Evolutionary conservation across 2,329 filamentous ascomycete species (phyloP).

Genomic region (Trichoderma citrinoviride): DNA sequence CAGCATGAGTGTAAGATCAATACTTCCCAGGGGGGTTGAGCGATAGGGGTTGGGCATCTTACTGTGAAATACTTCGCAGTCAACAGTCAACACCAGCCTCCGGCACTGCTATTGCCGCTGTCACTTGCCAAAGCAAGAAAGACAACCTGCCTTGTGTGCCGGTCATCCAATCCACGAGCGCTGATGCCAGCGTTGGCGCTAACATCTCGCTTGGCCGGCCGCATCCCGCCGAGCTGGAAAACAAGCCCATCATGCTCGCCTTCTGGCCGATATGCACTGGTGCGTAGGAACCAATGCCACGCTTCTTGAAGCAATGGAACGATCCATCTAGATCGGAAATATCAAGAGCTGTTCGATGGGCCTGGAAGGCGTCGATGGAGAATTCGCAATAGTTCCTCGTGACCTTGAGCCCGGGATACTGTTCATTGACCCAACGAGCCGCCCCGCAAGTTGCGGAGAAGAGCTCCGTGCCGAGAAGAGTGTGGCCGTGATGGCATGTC

Average conservation of each 20-base stretch:
- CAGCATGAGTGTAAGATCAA: not conserved
- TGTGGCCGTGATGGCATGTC: slow-evolving; percentile 7
- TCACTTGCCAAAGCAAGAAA: not conserved
- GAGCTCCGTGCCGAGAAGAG: not conserved
- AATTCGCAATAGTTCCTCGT: slow-evolving; percentile 12
- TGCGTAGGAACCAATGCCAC: slow-evolving; percentile 19
- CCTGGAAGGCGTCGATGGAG: slow-evolving; percentile 13
- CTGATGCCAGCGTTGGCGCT: not conserved
- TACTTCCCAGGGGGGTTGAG: too few relatives aligned
- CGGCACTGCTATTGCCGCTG: not conserved
- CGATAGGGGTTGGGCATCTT: not conserved
- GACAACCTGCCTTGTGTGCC: not conserved
- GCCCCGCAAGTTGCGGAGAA: slow-evolving; percentile 7
- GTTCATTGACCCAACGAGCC: not conserved
- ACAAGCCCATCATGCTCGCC: not conserved
- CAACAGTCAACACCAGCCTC: not conserved
- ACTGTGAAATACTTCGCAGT: not conserved
- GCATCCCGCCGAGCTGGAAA: not conserved
- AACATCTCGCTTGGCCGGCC: slow-evolving; percentile 8
- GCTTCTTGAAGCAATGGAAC: slow-evolving; percentile 17
- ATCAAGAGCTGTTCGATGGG: not conserved
- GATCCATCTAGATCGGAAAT: slow-evolving; percentile 22
- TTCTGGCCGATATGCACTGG: not conserved
- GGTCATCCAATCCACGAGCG: not conserved
- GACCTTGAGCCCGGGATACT: not conserved